A percentile compares a stretch with the other conserved stretches of the same genome.
Conservation (phyloP, 2,329 filamentous ascomycete species). For the Monilinia fructicola region DNA sequence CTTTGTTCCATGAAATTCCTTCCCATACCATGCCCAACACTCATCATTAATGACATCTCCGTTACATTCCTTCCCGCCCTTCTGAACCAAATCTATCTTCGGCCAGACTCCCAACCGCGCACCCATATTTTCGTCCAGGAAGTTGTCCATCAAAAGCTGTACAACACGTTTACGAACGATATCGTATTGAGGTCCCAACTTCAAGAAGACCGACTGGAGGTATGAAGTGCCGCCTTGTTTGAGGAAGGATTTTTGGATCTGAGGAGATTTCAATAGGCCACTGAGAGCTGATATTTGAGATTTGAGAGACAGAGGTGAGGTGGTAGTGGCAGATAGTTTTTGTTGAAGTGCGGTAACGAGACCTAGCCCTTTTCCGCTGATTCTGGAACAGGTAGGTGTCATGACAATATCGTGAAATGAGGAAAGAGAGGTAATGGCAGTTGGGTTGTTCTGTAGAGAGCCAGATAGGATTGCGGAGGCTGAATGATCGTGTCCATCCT, state of each 20-base stretch:
- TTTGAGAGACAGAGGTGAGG: constrained; percentile 38
- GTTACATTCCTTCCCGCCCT: constrained; percentile 41
- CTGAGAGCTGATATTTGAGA: constrained; percentile 51
- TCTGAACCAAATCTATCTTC: constrained; percentile 27
- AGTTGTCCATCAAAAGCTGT: constrained; percentile 61
- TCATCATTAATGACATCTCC: constrained; percentile 46
- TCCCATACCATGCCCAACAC: constrained; percentile 59
- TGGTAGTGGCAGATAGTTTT: constrained; percentile 30
- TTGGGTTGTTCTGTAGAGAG: constrained; percentile 64
- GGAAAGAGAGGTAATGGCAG: constrained; percentile 54
- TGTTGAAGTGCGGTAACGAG: constrained; percentile 36
- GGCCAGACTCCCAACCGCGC: constrained; percentile 60
- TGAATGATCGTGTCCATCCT: constrained; percentile 39
- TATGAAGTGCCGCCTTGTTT: constrained; percentile 53
- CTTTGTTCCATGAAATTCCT: constrained; percentile 29
- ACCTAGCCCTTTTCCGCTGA: constrained; percentile 21
- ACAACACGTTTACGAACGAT: constrained; percentile 54
- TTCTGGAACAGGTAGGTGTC: constrained; percentile 33
- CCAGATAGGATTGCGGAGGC: constrained; percentile 59
- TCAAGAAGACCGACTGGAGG: constrained; percentile 54
- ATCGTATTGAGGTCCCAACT: constrained; percentile 50
- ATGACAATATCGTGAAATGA: constrained; percentile 46
- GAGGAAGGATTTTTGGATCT: constrained; percentile 57
- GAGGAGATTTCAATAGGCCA: constrained; percentile 55
- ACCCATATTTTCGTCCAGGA: constrained; percentile 65